Evolutionary conservation across 2,329 filamentous ascomycete genomes (phyloP).

Genomic region (Ampelomyces quisqualis): DNA sequence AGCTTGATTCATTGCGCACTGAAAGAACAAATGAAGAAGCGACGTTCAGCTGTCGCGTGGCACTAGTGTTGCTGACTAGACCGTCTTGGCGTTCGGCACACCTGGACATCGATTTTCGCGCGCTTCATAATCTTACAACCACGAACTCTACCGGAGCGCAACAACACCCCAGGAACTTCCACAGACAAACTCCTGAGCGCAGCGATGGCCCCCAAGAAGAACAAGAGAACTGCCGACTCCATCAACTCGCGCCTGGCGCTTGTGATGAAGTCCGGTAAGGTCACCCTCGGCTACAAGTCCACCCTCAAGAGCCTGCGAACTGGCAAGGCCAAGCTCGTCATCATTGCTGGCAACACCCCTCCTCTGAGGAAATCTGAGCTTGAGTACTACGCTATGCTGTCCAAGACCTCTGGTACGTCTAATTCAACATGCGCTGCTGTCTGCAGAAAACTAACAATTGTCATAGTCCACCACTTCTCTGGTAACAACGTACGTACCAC

Average conservation of each 20-base stretch:
- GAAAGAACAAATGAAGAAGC: no score
- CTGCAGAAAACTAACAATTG: not conserved
- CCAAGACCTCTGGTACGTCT: conserved; percentile 67
- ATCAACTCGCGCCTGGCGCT: conserved; percentile 68
- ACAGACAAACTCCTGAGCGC: conserved; percentile 39
- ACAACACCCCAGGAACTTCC: conserved; percentile 34
- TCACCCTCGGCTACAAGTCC: conserved; percentile 87
- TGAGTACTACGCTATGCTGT: conserved; percentile 68
- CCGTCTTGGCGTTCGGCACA: conserved; percentile 19
- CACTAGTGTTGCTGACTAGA: conserved; percentile 9
- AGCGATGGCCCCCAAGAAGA: conserved; percentile 72
- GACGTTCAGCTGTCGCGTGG: no score
- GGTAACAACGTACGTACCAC: conserved; percentile 91
- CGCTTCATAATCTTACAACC: conserved; percentile 2
- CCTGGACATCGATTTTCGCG: conserved; percentile 14
- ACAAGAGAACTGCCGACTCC: conserved; percentile 81
- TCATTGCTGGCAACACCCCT: conserved; percentile 93
- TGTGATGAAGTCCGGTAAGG: conserved; percentile 67
- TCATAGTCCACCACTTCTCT: conserved; percentile 87
- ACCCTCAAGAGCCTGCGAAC: conserved; percentile 84
- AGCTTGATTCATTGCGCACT: no score
- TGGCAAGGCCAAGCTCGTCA: conserved; percentile 98
- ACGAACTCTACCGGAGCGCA: conserved; percentile 36
- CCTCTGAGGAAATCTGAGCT: conserved; percentile 97
- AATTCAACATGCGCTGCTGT: not conserved